phyloP scores from a whole-genome alignment of 805 yeast genomes.

The Blastobotrys mokoenaii region DNA sequence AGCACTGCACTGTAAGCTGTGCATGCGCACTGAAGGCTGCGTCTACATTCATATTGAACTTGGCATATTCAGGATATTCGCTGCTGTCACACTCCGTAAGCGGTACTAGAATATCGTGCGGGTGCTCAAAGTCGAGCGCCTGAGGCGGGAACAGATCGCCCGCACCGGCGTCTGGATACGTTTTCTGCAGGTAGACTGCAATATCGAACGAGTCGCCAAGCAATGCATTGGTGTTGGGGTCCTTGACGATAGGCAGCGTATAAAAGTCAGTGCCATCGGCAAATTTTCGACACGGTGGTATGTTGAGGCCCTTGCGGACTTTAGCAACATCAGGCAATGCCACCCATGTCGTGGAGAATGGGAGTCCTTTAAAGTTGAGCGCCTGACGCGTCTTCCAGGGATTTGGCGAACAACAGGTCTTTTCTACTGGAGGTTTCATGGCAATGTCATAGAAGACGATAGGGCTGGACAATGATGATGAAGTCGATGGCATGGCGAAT shows the following conservation, averaged over 20 bases:
- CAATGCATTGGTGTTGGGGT: not conserved
- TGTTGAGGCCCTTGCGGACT: not conserved
- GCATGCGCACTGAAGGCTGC: not conserved
- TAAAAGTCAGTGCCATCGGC: not conserved
- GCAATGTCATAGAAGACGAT: too few species aligned
- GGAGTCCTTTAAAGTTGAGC: too few species aligned
- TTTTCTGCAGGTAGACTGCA: not conserved
- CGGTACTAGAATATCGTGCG: not conserved
- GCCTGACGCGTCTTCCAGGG: too few species aligned
- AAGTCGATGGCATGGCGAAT: too few species aligned
- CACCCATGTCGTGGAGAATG: not conserved
- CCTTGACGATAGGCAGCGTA: not conserved
- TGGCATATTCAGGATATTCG: not conserved
- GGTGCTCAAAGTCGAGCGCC: not conserved
- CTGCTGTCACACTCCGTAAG: not conserved
- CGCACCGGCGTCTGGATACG: not conserved
- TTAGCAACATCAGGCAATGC: not conserved
- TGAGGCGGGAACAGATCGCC: not conserved
- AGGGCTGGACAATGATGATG: too few species aligned
- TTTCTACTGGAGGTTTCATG: too few species aligned
- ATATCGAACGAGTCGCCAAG: not conserved
- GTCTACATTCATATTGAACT: not conserved
- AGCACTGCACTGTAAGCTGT: not conserved
- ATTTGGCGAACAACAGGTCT: too few species aligned
- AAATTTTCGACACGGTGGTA: not conserved